These are phyloP conservation scores for Litsea cubeba DNA, from an alignment of 164 flowering plant species.

Conservation along the genomic window DNA sequence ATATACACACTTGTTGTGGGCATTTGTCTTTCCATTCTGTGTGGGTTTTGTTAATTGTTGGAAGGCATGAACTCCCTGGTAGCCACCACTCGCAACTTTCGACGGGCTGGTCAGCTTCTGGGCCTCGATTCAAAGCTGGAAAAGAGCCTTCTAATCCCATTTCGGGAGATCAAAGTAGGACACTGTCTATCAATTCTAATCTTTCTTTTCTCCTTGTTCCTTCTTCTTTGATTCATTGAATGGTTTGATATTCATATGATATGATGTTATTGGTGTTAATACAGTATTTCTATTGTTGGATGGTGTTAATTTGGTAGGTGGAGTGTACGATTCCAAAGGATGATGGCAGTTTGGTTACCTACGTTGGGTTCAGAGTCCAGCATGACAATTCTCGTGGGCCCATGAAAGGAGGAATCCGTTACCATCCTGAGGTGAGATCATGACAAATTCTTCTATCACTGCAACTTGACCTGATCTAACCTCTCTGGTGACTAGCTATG, in stretches of 20 bases:
- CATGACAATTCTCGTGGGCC: constrained; percentile 96
- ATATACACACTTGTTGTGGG: too few relatives aligned
- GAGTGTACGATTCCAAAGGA: constrained; percentile 95
- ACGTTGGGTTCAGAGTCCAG: constrained; percentile 83
- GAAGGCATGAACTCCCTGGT: constrained; percentile 61
- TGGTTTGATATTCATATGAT: too few relatives aligned
- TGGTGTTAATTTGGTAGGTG: constrained; percentile 40
- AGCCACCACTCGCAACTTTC: constrained; percentile 68
- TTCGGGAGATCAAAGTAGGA: constrained; percentile 67
- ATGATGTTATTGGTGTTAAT: background rate
- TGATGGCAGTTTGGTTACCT: constrained; percentile 76
- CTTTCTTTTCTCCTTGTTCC: background rate
- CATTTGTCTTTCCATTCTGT: too few relatives aligned
- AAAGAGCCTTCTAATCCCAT: constrained; percentile 68
- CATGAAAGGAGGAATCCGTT: constrained; percentile 96
- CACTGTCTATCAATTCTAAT: too few relatives aligned
- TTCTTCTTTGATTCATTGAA: background rate
- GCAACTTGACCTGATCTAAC: too few relatives aligned
- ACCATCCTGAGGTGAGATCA: constrained; percentile 74
- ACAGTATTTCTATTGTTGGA: background rate
- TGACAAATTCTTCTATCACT: too few relatives aligned
- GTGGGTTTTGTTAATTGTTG: too few relatives aligned
- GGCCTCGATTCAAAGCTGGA: constrained; percentile 75
- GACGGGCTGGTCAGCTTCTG: constrained; percentile 56
- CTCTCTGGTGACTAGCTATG: too few relatives aligned